phyloP scores from a whole-genome alignment of 2,329 filamentous ascomycete species.

The Botrytis fragariae region DNA sequence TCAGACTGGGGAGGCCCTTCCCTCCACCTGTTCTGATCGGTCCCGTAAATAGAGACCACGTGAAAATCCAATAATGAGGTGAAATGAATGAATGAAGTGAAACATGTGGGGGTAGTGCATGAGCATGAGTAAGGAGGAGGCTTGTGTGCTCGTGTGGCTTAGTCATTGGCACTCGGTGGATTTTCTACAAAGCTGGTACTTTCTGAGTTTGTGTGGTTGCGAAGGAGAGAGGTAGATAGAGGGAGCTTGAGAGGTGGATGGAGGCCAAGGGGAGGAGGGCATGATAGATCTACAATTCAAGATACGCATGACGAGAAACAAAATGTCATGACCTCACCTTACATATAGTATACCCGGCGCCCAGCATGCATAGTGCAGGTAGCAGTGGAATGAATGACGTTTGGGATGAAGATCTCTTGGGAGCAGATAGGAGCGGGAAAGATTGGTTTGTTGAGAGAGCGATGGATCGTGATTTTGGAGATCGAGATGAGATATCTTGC shows the following conservation, averaged over 20 bases:
- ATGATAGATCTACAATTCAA: not conserved
- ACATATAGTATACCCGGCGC: not conserved
- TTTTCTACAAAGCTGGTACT: not conserved
- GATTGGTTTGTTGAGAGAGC: not conserved
- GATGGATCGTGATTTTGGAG: not conserved
- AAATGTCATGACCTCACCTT: not conserved
- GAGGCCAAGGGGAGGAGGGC: not conserved
- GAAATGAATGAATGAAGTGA: not conserved
- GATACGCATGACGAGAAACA: not conserved
- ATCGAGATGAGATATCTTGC: not conserved
- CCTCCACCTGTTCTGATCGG: not conserved
- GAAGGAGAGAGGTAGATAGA: not conserved
- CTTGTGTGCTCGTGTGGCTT: not conserved
- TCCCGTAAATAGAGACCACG: not conserved
- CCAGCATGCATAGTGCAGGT: not conserved
- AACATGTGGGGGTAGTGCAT: conserved; percentile 2
- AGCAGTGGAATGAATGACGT: not conserved
- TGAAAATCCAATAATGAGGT: not conserved
- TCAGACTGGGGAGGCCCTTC: not conserved
- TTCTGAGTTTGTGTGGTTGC: not conserved
- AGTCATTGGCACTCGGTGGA: not conserved
- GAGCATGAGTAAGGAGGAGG: not conserved
- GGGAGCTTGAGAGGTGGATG: not conserved
- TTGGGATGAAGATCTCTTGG: not conserved
- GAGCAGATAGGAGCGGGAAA: not conserved